Evolutionary conservation across 1,284 basidiomycete species (phyloP), one percentile per base, ranked within the genome.

Genomic region (Omphalotus olearius): DNA sequence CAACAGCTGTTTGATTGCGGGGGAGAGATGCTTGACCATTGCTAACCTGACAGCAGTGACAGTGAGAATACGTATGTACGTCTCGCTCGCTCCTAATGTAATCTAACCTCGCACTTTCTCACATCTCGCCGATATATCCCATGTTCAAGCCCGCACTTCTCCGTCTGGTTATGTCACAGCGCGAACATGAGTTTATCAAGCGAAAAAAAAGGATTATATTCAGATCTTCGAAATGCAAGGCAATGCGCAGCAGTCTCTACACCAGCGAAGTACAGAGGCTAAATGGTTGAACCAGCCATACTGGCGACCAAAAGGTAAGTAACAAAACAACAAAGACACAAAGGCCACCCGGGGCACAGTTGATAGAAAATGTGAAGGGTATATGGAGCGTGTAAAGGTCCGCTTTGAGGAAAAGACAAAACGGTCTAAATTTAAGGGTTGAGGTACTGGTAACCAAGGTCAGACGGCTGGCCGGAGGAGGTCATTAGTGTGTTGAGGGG

Each of bases 1-100:
- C 59, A 95, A 64, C 40, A 93, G 75, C 16, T 85, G 80, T 70
- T 91, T 93, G 59, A 94, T 73, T 5, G 70, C 57, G 18, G 71
- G 64, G 13, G 75, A 66, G 40, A 79, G 63, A 59, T 73, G 74
- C 50, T 66, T 66, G 45, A 73, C 71, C 71, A 73, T 73, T 45
- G 42, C 52, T 16, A 44, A n/a, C 39, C 39, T n/a, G n/a, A n/a
- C n/a, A n/a, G n/a, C n/a, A n/a, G n/a, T n/a, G 6, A 41, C 23
- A 20, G 39, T 13, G 39, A 17, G 39, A 41, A 20, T 6, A 10
- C 39, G n/a, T n/a, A n/a, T n/a, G n/a, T n/a, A n/a, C n/a, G n/a
- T n/a, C n/a, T n/a, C n/a, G n/a, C n/a, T n/a, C n/a, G n/a, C n/a
- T n/a, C n/a, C n/a, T n/a, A n/a, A n/a, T n/a, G n/a, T n/a, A n/a